Percentiles rank a stretch among this genome's conserved stretches.
Evolutionary conservation across 257 asterid genomes (phyloP).

Genomic region (Nicotiana tabacum): DNA sequence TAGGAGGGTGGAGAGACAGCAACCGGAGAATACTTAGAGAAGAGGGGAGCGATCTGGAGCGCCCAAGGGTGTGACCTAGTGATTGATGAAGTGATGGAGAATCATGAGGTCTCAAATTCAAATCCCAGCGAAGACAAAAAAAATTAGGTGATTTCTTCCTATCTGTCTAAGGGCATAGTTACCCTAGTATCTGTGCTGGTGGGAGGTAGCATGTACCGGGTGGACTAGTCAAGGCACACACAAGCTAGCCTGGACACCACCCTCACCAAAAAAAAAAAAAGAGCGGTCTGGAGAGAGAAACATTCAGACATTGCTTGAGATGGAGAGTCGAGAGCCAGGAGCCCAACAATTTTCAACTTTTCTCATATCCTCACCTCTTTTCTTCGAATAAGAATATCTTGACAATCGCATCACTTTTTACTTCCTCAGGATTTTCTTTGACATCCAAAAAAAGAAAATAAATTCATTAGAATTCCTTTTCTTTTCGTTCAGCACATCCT

Average conservation of each 20-base stretch:
- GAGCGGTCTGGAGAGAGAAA: not conserved
- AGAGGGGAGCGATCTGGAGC: not conserved
- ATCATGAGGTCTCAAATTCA: no score
- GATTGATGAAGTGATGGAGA: no score
- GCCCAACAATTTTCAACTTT: not conserved
- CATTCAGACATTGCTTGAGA: not conserved
- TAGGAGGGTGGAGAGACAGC: not conserved
- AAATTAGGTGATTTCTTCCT: no score
- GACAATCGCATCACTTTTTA: not conserved
- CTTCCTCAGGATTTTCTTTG: not conserved
- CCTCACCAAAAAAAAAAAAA: no score
- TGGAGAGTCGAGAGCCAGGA: not conserved
- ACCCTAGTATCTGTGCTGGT: no score
- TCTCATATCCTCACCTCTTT: not conserved
- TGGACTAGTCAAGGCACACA: no score
- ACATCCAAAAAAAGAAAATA: not conserved
- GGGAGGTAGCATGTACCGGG: no score
- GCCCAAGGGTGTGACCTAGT: no score
- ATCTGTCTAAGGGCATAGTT: no score
- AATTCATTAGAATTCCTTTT: not conserved
- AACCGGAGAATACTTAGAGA: not conserved
- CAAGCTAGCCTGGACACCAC: no score
- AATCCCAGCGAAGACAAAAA: no score
- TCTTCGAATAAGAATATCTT: not conserved
- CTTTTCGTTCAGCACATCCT: not conserved